Base-by-base conservation (phyloP, 306 rosid species). In the Aeschynomene evenia region DNA sequence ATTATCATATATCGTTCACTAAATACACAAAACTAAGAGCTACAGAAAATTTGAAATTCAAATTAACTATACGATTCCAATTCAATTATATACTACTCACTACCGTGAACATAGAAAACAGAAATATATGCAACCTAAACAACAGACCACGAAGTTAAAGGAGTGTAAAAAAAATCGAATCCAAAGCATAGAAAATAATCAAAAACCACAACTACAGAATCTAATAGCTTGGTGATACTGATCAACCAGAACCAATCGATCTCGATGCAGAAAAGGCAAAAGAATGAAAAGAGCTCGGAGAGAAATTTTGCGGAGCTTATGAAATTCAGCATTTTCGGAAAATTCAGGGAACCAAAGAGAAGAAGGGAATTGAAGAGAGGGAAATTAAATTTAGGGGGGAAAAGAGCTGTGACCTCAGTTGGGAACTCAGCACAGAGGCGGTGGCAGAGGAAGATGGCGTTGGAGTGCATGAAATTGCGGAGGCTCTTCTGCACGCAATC, bases 351-450 rank as follows among this genome's bases (percentile, higher is more conserved):
- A 68, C 39, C 55, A 75, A 77, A 63, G 59, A 62, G 43, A 16
- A 62, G 14, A 28, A 12, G 1, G 7, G 0, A 42, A 54, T n/a
- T 26, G 63, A 49, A 37, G 71, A 64, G 20, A 51, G 53, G 22
- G 29, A 18, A 13, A 60, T n/a, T n/a, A n/a, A n/a, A n/a, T n/a
- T n/a, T n/a, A n/a, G n/a, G 34, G 42, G 71, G 21, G 82, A 28
- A 28, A 26, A 28, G 5, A 28, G 31, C 0, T 28, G 31, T 28
- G 0, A 77, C 82, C 78, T 78, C 82, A 3, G 75, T 39, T 29
- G 97, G 92, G 72, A 83, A 95, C 81, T 95, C 86, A 18, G 97
- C 90, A 56, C 96, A 95, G 75, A 95, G 95, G 31, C 99, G 91
- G 39, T 91, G 91, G 85, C 95, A 91, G 62, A 91, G 66, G 87